These are phyloP conservation scores for Jacaranda mimosifolia DNA, from an alignment of 257 asterid species.

Conservation along the genomic window DNA sequence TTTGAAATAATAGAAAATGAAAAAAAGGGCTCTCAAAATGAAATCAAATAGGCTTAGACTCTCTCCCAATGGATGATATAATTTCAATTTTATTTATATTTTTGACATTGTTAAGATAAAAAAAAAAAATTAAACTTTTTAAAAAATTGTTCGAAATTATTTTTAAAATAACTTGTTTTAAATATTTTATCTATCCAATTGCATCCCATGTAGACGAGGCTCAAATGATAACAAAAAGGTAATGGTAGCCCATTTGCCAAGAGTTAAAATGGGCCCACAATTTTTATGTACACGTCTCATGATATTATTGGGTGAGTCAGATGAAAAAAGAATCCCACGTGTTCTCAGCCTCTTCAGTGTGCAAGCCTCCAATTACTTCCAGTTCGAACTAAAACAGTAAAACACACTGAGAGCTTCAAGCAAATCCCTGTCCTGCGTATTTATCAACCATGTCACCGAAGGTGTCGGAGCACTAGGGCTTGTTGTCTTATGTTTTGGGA, in stretches of 20 bases:
- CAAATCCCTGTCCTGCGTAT: not conserved
- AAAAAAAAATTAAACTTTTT: too few species aligned
- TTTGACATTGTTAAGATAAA: too few species aligned
- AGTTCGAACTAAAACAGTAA: not conserved
- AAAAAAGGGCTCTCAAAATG: too few species aligned
- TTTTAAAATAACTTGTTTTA: too few species aligned
- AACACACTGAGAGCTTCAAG: not conserved
- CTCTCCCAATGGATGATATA: too few species aligned
- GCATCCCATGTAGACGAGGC: not conserved
- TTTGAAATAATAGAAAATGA: too few species aligned
- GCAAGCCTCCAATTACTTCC: not conserved
- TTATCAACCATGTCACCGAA: not conserved
- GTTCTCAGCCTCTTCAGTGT: not conserved
- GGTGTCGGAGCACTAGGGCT: not conserved
- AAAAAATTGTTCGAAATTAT: too few species aligned
- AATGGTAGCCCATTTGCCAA: not conserved
- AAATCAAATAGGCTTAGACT: too few species aligned
- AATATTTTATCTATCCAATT: too few species aligned
- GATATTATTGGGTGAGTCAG: not conserved
- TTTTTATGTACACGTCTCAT: not conserved
- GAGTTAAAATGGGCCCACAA: not conserved
- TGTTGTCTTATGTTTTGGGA: too few species aligned
- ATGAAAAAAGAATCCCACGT: not conserved
- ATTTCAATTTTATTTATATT: too few species aligned
- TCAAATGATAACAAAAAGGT: not conserved